Evolutionary conservation across 345 rosid species (phyloP).

Genomic region (Gossypium arboreum): DNA sequence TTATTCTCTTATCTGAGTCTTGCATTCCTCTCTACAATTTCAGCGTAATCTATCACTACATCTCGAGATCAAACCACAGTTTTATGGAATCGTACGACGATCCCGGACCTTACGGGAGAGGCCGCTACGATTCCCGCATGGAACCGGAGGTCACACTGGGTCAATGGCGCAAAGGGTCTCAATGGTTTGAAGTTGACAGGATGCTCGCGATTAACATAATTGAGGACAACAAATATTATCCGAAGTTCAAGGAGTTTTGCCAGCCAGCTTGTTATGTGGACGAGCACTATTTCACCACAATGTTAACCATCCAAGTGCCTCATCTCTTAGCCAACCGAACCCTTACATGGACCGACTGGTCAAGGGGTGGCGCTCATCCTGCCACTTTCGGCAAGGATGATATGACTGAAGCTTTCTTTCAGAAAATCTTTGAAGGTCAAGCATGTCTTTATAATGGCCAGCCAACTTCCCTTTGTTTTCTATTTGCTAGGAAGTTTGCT

Average conservation of each 20-base stretch:
- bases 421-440: conserved; percentile 37
- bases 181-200: conserved; percentile 81
- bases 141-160: conserved; percentile 61
- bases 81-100: conserved; percentile 84
- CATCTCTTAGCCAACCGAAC: conserved; percentile 66
- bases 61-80: conserved; percentile 57
- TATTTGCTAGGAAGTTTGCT: conserved; percentile 85
- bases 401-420: conserved; percentile 49
- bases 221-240: conserved; percentile 60
- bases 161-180: conserved; percentile 97
- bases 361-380: conserved; percentile 92
- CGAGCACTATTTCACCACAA: conserved; percentile 91
- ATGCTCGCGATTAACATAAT: conserved; percentile 59
- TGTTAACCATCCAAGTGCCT: conserved; percentile 64
- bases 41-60: conserved; percentile 52
- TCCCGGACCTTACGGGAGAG: conserved; percentile 74
- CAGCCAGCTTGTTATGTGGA: conserved; percentile 76
- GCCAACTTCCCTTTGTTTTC: conserved; percentile 42
- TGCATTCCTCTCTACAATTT: conserved; percentile 87
- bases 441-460: conserved; percentile 56
- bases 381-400: conserved; percentile 66
- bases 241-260: conserved; percentile 76
- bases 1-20: conserved; percentile 77
- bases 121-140: conserved; percentile 59
- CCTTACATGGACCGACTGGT: conserved; percentile 89